Base-by-base conservation (phyloP, 768 basidiomycete species). In the Galerina marginata region DNA sequence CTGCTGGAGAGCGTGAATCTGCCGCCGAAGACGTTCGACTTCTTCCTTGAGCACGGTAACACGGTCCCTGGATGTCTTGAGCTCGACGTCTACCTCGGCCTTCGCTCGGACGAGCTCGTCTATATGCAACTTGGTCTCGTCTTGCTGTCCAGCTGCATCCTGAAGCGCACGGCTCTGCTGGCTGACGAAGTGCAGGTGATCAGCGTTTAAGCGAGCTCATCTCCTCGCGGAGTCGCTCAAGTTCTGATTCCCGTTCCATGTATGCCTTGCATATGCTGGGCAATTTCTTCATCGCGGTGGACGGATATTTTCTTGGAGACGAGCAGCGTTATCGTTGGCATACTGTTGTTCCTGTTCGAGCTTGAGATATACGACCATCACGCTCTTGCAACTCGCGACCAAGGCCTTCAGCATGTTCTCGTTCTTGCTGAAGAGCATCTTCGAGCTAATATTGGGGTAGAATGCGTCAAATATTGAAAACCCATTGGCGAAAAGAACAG, bases 1-100 rank as follows among this genome's bases (percentile, higher is more conserved):
- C 65, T 90, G 85, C 71, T 93, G 86, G 54, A 96, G 74, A 14
- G 83, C 81, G 59, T 90, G 89, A 15, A 92, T 78, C 57, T 90
- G 89, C 54, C 79, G 72, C 53, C 86, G 79, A 46, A 91, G 72
- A 12, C 80, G 76, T 58, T 88, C 86, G 7, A 87, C 73, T 65
- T 92, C 91, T 16, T 81, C 81, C 57, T 82, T 79, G 61, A 89
- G 73, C 9, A 75, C 75, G 14, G 63, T 69, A 11, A 86, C 74
- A 11, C 85, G 79, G 48, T 88, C 86, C 58, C 79, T 78, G 50
- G 81, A 75, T 12, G 78, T 75, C 44, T 73, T 77, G 40, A 82
- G 69, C 63, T 83, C 81, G 7, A 84, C 75, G 15, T 90, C 86
- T 6, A 75, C 73, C 57, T 88, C 84, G 0, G 84, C 85, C 69